Base-by-base conservation (phyloP, 2,329 filamentous ascomycete genomes). In the Phialocephala subalpina region DNA sequence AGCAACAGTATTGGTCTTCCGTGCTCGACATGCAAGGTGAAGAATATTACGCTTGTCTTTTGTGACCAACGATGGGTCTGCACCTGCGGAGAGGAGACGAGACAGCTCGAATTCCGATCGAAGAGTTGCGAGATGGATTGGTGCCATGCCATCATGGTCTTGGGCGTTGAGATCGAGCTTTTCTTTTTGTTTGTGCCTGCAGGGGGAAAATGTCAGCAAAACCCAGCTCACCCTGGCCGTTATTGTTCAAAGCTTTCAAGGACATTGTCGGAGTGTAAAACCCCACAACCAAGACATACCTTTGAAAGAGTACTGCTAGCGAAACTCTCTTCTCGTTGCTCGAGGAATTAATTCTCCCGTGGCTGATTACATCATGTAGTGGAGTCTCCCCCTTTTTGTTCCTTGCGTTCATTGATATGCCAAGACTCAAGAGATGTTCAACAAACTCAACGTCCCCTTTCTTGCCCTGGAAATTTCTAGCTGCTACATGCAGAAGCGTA, bases 1-100 rank as follows among this genome's bases (percentile, higher is more conserved):
- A 65, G 0, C 78, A 1, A 81, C 67, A 6, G 75, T 71, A 33
- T 81, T 80, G 52, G 68, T 71, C 36, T 78, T 67, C 20, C 78
- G 70, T 5, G 71, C 68, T 11, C 75, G 74, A 11, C 78, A 74
- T 3, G 81, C 79, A 18, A 83, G 59, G 53, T 83, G 81, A 3
- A 84, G 73, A 7, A 77, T 73, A 4, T 76, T 82, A 45, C 79
- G 68, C 0, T 77, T 77, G 1, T 80, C 74, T 4, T 73, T 27
- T 0, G 78, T 80, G 0, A 60, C 25, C 1, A 71, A 63, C 0
- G 57, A 67, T 0, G 77, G 70, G 72, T 82, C 73, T 0, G 79
- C 79, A 4, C 81, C 78, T 2, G 73, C 75, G 1, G 74, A 73
- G 1, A 83, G 70, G 11, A 82, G 72, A 9, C 64, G 64, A 20